A percentile compares a stretch with the other conserved stretches of the same genome.
phyloP scores from a whole-genome alignment of 129 eudicot genomes.

The Arctium lappa region DNA sequence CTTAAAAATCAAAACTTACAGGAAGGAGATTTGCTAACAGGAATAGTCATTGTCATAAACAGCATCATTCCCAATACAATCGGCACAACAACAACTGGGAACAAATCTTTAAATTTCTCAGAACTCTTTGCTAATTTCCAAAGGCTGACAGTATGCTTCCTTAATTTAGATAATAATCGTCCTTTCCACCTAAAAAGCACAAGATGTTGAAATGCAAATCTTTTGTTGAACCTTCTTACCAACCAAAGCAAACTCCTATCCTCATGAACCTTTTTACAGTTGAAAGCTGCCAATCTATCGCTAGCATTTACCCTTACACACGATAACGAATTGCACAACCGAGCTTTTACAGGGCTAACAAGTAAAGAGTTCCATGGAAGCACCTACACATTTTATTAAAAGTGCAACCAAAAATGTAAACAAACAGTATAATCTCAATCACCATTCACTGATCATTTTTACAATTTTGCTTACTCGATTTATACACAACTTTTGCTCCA shows the following conservation, averaged over 20 bases:
- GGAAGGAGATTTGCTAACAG: constrained; percentile 60
- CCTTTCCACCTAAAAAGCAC: constrained; percentile 30
- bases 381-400: constrained; percentile 35
- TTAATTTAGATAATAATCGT: constrained; percentile 28
- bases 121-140: constrained; percentile 32
- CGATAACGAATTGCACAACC: constrained; percentile 25
- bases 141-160: constrained; percentile 29
- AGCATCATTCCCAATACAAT: constrained; percentile 68
- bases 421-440: not conserved
- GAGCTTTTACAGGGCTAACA: constrained; percentile 25
- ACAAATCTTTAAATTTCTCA: constrained; percentile 31
- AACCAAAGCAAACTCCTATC: constrained; percentile 21
- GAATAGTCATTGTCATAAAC: constrained; percentile 58
- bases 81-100: constrained; percentile 35
- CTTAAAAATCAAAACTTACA: constrained; percentile 49
- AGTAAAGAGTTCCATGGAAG: constrained; percentile 34
- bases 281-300: constrained; percentile 17
- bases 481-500: not conserved
- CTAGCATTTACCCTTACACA: constrained; percentile 28
- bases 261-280: not conserved
- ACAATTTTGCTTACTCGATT: not conserved
- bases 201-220: constrained; percentile 22
- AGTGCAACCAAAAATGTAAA: not conserved
- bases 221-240: constrained; percentile 23
- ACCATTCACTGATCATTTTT: constrained; percentile 6